Percentiles rank a stretch among this genome's conserved stretches.
phyloP scores from a whole-genome alignment of 2,329 filamentous ascomycete genomes.

The Phaeosphaeriaceae sp. region DNA sequence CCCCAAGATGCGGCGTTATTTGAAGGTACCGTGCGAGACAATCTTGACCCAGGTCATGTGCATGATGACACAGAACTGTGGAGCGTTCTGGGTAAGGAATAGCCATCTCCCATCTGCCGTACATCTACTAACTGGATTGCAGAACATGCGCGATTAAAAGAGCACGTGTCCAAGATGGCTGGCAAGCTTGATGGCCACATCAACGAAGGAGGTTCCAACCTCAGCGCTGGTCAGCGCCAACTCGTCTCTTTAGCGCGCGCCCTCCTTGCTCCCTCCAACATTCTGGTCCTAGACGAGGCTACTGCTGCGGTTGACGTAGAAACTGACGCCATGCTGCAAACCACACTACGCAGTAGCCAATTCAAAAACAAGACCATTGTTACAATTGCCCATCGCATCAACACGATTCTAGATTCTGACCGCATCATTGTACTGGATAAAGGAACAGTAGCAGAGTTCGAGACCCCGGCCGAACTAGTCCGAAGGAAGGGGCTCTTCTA shows the following conservation, averaged over 20 bases:
- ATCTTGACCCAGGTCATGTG: conserved; percentile 91
- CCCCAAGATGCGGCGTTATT: conserved; percentile 97
- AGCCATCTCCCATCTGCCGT: background rate
- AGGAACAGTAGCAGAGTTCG: conserved; percentile 90
- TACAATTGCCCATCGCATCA: conserved; percentile 97
- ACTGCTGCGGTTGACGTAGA: conserved; percentile 78
- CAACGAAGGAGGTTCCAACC: conserved; percentile 94
- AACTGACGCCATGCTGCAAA: conserved; percentile 69
- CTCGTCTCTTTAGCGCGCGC: conserved; percentile 92
- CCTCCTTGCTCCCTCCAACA: conserved; percentile 93
- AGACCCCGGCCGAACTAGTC: conserved; percentile 80
- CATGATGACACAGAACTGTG: conserved; percentile 97
- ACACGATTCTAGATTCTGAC: conserved; percentile 90
- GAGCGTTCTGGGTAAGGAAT: conserved; percentile 82
- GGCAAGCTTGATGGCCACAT: conserved; percentile 89
- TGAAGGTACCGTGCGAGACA: conserved; percentile 90
- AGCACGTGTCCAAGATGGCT: conserved; percentile 84
- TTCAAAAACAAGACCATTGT: conserved; percentile 96
- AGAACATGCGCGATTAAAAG: conserved; percentile 94
- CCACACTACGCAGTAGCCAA: conserved; percentile 66
- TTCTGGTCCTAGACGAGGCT: conserved; percentile 94
- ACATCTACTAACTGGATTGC: conserved; percentile 31
- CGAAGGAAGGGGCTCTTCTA: conserved; percentile 81
- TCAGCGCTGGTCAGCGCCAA: conserved; percentile 94
- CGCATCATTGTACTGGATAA: conserved; percentile 92